Evolutionary conservation across 345 rosid species (phyloP), one percentile per base, ranked within the genome.

Genomic region (Aquilaria malaccensis): DNA sequence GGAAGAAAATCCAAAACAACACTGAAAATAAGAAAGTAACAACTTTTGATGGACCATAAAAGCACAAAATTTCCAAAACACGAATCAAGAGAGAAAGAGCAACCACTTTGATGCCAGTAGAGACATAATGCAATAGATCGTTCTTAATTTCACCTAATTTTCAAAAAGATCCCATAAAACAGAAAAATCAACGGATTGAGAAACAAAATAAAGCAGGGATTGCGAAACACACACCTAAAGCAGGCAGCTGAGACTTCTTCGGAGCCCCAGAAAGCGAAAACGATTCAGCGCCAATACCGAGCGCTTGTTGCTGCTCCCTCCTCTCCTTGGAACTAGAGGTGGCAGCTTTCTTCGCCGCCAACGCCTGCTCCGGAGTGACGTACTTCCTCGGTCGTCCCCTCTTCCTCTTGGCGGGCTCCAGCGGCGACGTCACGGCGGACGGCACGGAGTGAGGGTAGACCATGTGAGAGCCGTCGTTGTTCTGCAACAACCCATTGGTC

Each of bases 321-420:
- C 76, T 83, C 68, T 77, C 78, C 2, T 79, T 72, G 65, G 70
- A 68, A 0, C 79, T 74, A 52, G 81, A 77, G 31, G 86, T 71
- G 2, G 91, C 88, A 72, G 85, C 73, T 72, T 83, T 89, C 85
- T 83, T 93, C 9, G 97, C 99, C 2, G 96, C 96, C 60, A 87
- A 52, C 53, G 96, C 99, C 64, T 83, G 92, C 50, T 92, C 97
- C 12, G 90, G 97, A 15, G 99, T 94, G 1, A 83, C 97, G 61
- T 94, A 90, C 92, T 94, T 94, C 77, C 99, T 77, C 7, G 97
- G 99, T 50, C 99, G 72, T 3, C 99, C 99, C 30, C 99, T 77
- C 86, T 83, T 94, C 79, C 92, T 76, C 81, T 74, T 81, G 2
- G 85, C 73, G 0, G 85, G 74, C 70, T 85, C 92, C 58, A 78